Evolutionary conservation across 306 rosid genomes (phyloP), one percentile per base, ranked within the genome.

Genomic region (Abrus precatorius): DNA sequence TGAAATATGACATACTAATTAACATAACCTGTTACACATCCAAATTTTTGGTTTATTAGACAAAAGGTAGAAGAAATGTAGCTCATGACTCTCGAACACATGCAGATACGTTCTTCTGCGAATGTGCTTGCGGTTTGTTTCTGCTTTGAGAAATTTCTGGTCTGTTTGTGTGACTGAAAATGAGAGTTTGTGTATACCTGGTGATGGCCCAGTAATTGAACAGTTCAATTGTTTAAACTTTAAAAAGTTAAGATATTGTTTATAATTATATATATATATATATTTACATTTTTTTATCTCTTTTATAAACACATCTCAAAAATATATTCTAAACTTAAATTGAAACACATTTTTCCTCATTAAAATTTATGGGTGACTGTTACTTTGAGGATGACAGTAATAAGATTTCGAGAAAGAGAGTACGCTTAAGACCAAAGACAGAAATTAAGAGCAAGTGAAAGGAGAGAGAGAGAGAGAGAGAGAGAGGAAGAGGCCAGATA

Each of bases 361-460:
- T 68, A 73, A 77, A 82, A 86, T 85, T 81, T 78, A 78, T 82
- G 87, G 87, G 89, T 84, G 88, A 87, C 86, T 70, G 75, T 74
- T 70, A 27, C 13, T 65, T 69, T 80, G 72, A 80, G 78, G 86
- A 72, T 82, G 52, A 45, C 82, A 78, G 88, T 69, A 82, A 48
- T 67, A 62, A 74, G 78, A 84, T 62, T 28, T 41, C 41, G 66
- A 80, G 76, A 85, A 77, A 87, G 74, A 74, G 78, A 72, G 74
- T 72, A 47, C 10, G 83, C 70, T 54, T 43, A 70, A 50, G 43
- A 74, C 66, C 64, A 48, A 77, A 83, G 72, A 86, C 76, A 63
- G 33, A 20, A 55, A 20, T 20, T 20, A 44, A 68, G 45, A 62
- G 77, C 82, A n/a, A 34, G 43, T 29, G 55, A 53, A 14, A 65